Evolutionary conservation across 2,329 filamentous ascomycete genomes (phyloP).

Genomic region (Diaporthe ilicicola): DNA sequence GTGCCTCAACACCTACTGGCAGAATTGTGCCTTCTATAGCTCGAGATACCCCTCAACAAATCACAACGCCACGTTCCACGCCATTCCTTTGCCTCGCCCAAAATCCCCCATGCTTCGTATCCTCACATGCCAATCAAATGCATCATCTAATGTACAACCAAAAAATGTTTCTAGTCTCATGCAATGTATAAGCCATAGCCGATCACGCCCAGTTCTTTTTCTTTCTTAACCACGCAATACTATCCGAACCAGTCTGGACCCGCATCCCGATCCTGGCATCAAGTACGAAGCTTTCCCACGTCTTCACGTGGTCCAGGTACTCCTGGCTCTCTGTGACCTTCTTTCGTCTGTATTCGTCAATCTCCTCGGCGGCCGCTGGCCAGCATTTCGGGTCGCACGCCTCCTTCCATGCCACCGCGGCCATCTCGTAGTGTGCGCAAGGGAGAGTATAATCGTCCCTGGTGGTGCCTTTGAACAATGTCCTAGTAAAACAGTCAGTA

Average conservation of each 20-base stretch:
- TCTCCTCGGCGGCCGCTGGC: constrained; percentile 36
- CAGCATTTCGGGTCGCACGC: constrained; percentile 51
- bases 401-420: constrained; percentile 81
- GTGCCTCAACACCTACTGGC: background rate
- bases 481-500: constrained; percentile 45
- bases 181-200: background rate
- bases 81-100: background rate
- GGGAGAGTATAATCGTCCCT: constrained; percentile 78
- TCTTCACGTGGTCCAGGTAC: constrained; percentile 72
- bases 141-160: background rate
- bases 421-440: constrained; percentile 86
- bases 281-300: constrained; percentile 76
- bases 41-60: constrained; percentile 12
- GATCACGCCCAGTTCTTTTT: constrained; percentile 49
- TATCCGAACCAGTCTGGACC: constrained; percentile 74
- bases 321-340: constrained; percentile 69
- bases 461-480: constrained; percentile 64
- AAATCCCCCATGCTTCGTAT: constrained; percentile 1
- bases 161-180: background rate
- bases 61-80: background rate
- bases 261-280: constrained; percentile 80
- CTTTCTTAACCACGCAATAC: constrained; percentile 62
- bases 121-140: background rate
- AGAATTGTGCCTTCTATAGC: background rate
- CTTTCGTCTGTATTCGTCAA: constrained; percentile 49